phyloP scores from a whole-genome alignment of 1,284 basidiomycete genomes.

The Omphalotus olearius region DNA sequence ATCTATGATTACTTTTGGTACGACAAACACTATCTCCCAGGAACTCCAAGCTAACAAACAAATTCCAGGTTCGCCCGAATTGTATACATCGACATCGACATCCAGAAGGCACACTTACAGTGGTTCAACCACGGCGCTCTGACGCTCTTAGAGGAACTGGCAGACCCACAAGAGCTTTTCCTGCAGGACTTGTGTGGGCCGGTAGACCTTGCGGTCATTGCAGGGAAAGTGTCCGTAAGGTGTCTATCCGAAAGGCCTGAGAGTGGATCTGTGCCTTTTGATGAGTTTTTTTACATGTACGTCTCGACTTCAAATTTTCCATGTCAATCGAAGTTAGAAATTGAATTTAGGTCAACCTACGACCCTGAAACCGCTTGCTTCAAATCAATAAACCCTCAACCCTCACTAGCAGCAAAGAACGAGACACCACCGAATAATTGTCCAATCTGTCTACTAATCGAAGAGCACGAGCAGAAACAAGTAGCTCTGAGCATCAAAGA shows the following conservation, averaged over 20 bases:
- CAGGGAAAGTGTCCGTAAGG: slow-evolving; percentile 39
- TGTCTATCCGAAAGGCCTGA: neutral
- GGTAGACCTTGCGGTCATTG: slow-evolving; percentile 33
- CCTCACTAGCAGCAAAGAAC: slow-evolving; percentile 14
- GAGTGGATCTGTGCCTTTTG: slow-evolving; percentile 20
- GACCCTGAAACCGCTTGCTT: slow-evolving; percentile 26
- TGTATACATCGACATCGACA: slow-evolving; percentile 41
- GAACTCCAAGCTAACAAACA: neutral
- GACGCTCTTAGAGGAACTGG: slow-evolving; percentile 52
- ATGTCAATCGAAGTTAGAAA: neutral
- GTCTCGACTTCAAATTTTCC: slow-evolving; percentile 9
- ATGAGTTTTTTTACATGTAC: slow-evolving; percentile 61
- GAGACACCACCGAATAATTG: slow-evolving; percentile 47
- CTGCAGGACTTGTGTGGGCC: slow-evolving; percentile 50
- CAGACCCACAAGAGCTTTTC: slow-evolving; percentile 61
- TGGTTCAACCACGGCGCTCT: slow-evolving; percentile 64
- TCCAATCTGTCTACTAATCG: slow-evolving; percentile 34
- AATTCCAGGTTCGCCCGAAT: slow-evolving; percentile 61
- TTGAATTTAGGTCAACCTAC: slow-evolving; percentile 21
- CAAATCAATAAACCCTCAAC: slow-evolving; percentile 28
- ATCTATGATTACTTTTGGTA: slow-evolving; percentile 63
- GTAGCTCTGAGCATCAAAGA: slow-evolving; percentile 18
- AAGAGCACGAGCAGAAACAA: neutral
- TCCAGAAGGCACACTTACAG: slow-evolving; percentile 50
- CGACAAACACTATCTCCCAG: slow-evolving; percentile 9